Percentiles rank a stretch among this genome's conserved stretches.
Evolutionary conservation across 176 grass and related monocot species (phyloP).

Genomic region (Musa beccarii): DNA sequence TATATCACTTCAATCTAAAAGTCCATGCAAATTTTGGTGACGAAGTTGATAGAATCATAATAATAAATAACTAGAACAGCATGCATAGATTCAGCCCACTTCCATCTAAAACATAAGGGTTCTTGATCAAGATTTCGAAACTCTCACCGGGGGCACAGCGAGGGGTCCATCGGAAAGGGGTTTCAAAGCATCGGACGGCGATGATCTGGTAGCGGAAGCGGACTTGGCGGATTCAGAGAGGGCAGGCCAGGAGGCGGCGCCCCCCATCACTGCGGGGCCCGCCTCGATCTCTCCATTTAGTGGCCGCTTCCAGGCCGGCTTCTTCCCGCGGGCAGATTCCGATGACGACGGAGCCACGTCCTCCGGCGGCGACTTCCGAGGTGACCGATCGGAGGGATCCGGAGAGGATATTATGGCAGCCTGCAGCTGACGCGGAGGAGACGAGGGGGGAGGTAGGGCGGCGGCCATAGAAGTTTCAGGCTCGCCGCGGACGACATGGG

Average conservation of each 20-base stretch:
- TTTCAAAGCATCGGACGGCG: slow-evolving; percentile 27
- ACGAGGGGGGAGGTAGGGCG: background rate
- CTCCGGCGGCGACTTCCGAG: slow-evolving; percentile 18
- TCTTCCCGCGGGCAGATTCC: slow-evolving; percentile 24
- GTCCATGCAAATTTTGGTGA: too few relatives aligned
- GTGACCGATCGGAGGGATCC: slow-evolving; percentile 16
- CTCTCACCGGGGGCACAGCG: slow-evolving; percentile 3
- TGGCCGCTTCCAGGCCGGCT: slow-evolving; percentile 41
- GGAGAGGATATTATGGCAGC: background rate
- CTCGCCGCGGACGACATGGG: slow-evolving; percentile 5
- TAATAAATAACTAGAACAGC: slow-evolving; percentile 21
- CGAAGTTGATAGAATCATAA: too few relatives aligned
- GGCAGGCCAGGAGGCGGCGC: slow-evolving; percentile 69
- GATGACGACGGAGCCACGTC: slow-evolving; percentile 1
- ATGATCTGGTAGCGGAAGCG: slow-evolving; percentile 17
- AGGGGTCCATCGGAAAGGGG: slow-evolving; percentile 12
- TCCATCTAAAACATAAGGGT: background rate
- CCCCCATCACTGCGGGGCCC: slow-evolving; percentile 53
- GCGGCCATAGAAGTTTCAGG: background rate
- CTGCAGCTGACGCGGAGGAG: slow-evolving; percentile 6
- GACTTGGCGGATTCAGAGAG: slow-evolving; percentile 40
- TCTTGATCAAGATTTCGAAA: background rate
- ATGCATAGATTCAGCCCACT: slow-evolving; percentile 17
- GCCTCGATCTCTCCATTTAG: slow-evolving; percentile 21
- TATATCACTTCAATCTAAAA: slow-evolving; percentile 11